These are phyloP conservation scores for Bjerkandera adusta DNA, from an alignment of 1,284 basidiomycete species.

Conservation along the genomic window DNA sequence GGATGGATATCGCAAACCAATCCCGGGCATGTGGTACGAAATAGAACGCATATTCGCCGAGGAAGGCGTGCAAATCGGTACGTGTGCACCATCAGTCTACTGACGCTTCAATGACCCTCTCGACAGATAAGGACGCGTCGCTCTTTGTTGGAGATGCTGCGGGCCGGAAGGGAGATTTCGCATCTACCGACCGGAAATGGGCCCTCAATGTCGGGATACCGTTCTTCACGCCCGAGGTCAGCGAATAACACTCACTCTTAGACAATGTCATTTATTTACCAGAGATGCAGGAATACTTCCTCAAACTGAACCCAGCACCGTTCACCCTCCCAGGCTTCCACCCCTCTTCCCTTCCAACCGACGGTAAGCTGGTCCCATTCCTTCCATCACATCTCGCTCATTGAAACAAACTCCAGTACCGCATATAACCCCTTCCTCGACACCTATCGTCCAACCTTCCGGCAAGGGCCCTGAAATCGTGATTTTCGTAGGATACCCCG, in stretches of 20 bases:
- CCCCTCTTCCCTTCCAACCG: constrained; percentile 43
- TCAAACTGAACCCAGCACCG: constrained; percentile 47
- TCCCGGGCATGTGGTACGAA: constrained; percentile 84
- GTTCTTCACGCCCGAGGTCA: constrained; percentile 71
- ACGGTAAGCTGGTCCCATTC: constrained; percentile 32
- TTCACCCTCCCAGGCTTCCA: constrained; percentile 59
- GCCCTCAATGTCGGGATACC: constrained; percentile 72
- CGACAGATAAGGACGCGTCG: constrained; percentile 59
- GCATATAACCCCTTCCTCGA: constrained; percentile 56
- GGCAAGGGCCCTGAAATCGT: constrained; percentile 53
- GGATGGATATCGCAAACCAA: constrained; percentile 86
- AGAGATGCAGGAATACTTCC: constrained; percentile 80
- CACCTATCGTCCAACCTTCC: constrained; percentile 51
- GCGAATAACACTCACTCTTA: constrained; percentile 11
- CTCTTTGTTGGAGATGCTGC: constrained; percentile 93
- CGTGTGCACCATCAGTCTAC: constrained; percentile 15
- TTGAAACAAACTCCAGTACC: constrained; percentile 41
- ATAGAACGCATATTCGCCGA: constrained; percentile 60
- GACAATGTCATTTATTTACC: constrained; percentile 3
- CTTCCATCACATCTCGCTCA: not conserved
- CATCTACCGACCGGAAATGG: constrained; percentile 83
- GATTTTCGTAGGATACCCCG: constrained; percentile 87
- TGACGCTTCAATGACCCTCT: too few species aligned
- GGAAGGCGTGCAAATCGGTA: constrained; percentile 67
- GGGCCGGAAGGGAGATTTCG: constrained; percentile 72